Evolutionary conservation across 2,329 filamentous ascomycete genomes (phyloP).

Genomic region (Rutstroemia sp.): DNA sequence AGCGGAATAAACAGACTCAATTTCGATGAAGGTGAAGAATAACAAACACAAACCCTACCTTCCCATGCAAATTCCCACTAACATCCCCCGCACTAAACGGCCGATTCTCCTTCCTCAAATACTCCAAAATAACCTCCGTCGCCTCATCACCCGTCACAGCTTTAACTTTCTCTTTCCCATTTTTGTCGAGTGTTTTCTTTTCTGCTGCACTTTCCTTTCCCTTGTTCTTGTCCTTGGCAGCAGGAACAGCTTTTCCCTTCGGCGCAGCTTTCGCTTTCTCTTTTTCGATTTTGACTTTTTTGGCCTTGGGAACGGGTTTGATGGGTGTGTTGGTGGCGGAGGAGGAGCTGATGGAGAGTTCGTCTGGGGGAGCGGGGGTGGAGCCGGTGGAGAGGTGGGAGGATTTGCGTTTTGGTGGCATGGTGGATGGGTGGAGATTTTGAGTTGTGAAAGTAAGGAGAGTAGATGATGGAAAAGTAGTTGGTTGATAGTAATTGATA

Average conservation of each 20-base stretch:
- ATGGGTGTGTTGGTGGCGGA: neutral
- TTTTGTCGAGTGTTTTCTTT: constrained; percentile 10
- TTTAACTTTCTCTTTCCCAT: constrained; percentile 24
- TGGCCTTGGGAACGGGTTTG: constrained; percentile 2
- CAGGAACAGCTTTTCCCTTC: constrained; percentile 11
- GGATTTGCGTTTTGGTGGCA: constrained; percentile 8
- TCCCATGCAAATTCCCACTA: constrained; percentile 54
- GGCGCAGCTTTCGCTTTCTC: constrained; percentile 5
- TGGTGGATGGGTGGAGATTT: neutral
- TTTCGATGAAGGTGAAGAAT: neutral
- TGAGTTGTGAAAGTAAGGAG: neutral
- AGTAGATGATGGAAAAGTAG: neutral
- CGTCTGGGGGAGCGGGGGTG: constrained; percentile 5
- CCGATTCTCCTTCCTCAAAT: constrained; percentile 33
- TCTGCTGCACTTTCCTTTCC: neutral
- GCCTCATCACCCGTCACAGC: constrained; percentile 28
- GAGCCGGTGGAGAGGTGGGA: neutral
- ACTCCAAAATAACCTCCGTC: constrained; percentile 29
- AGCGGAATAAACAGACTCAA: neutral
- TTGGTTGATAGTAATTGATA: no score
- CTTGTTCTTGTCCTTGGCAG: neutral
- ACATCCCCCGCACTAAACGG: constrained; percentile 43
- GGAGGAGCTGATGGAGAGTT: neutral
- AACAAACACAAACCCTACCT: constrained; percentile 28
- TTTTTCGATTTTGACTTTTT: constrained; percentile 1